Evolutionary conservation across 2,329 filamentous ascomycete genomes (phyloP), one percentile per base, ranked within the genome.

Genomic region (Fusarium sp.): DNA sequence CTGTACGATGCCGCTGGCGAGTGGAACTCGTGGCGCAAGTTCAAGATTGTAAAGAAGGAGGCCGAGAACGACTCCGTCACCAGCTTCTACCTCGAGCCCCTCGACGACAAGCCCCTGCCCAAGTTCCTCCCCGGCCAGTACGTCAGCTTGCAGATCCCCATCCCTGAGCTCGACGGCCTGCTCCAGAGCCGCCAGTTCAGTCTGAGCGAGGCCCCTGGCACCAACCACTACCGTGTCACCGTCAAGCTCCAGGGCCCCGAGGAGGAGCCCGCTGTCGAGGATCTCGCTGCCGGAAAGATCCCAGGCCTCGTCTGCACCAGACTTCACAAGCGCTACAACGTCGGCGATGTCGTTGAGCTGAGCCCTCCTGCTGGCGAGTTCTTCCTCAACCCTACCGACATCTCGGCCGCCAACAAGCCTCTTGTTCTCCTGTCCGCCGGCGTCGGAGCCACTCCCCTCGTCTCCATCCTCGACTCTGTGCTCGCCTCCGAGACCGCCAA

Each of bases 131-230:
- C 91, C 0, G 91, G 91, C 32, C 90, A 93, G 75, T 93, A 92
- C 71, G 82, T 92, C 70, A 89, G 86, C 38, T 75, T 93, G 48
- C 85, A 85, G 64, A 74, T 90, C 1, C 78, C 82, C 41, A 82
- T 92, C 1, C 85, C 88, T 1, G 79, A 82, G 43, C 80, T 90
- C 22, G 69, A 67, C 13, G 83, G 84, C n/a, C 81, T 88, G 65
- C 77, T 82, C 55, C 91, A 94, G 75, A 86, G 87, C 54, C 79
- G 91, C 52, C 91, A 94, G 78, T 94, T 92, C 79, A 91, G 87
- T 42, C 80, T 94, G 53, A 90, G 86, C 70, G 87, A 91, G 67
- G 80, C 77, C 3, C 80, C 81, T 5, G 79, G 81, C 43, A 81
- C 81, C 7, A 78, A 79, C 13, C 83, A 87, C 75, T 91, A 91